Conservation (phyloP, 2,329 filamentous ascomycete genomes). For the Aspergillus neotritici region DNA sequence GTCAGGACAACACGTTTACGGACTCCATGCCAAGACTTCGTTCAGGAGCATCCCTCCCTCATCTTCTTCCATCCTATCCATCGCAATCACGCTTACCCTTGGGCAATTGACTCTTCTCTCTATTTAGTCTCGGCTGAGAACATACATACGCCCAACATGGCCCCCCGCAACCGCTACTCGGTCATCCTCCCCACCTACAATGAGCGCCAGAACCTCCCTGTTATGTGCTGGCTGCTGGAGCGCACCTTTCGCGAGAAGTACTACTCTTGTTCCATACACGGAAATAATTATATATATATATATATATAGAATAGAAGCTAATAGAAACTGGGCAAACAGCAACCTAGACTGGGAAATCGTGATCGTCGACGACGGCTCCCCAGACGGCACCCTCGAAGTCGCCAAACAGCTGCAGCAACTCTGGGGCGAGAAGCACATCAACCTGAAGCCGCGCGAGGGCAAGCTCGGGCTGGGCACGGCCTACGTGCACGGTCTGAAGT, state of each 20-base stretch:
- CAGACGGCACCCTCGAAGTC: conserved; percentile 88
- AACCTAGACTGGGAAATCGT: conserved; percentile 95
- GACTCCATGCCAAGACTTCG: too few species aligned
- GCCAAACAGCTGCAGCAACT: conserved; percentile 84
- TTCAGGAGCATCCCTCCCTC: too few species aligned
- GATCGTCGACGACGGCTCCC: conserved; percentile 96
- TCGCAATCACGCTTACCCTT: not conserved
- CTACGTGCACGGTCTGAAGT: conserved; percentile 91
- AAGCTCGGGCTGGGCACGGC: conserved; percentile 97
- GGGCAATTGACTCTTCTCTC: too few species aligned
- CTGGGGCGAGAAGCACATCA: conserved; percentile 68
- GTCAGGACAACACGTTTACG: too few species aligned
- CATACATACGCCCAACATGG: not conserved
- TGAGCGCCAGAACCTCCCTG: conserved; percentile 92
- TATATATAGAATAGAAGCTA: not conserved
- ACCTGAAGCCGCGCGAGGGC: conserved; percentile 81
- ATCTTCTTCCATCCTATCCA: too few species aligned
- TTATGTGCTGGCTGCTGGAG: conserved; percentile 90
- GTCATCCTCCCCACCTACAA: conserved; percentile 98
- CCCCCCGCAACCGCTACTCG: conserved; percentile 74
- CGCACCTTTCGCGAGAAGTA: conserved; percentile 86
- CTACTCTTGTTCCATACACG: conserved; percentile 1
- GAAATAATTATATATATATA: not conserved
- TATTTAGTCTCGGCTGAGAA: too few species aligned
- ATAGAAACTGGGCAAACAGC: conserved; percentile 43